Evolutionary conservation across 805 yeast genomes (phyloP).

Genomic region (Tetrapisispora fleetii): DNA sequence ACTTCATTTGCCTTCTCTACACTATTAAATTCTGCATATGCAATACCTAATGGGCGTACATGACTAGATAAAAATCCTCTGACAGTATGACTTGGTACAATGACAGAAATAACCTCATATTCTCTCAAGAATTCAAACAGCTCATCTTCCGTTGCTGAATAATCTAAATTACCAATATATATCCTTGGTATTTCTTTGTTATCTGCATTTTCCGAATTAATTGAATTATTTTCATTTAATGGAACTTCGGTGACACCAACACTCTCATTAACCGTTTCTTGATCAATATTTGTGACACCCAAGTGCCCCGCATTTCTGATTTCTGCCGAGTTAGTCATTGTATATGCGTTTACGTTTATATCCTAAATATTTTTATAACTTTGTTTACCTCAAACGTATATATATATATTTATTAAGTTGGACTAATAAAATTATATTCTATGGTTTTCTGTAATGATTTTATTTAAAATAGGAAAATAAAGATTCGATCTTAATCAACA

Average conservation of each 20-base stretch:
- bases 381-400: no score
- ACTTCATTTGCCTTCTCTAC: constrained; percentile 57
- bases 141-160: constrained; percentile 43
- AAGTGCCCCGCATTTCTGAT: background rate
- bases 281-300: background rate
- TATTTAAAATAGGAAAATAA: no score
- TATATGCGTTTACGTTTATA: background rate
- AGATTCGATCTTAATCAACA: no score
- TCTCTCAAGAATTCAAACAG: constrained; percentile 36
- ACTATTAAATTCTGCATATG: constrained; percentile 70
- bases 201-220: background rate
- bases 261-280: background rate
- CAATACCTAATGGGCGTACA: constrained; percentile 50
- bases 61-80: constrained; percentile 34
- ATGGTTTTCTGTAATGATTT: no score
- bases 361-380: background rate
- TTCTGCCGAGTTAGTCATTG: background rate
- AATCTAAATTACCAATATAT: constrained; percentile 46
- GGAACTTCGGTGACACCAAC: background rate
- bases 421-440: no score
- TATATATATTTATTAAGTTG: no score
- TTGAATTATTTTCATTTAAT: background rate
- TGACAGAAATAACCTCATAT: constrained; percentile 35
- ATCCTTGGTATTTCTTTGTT: constrained; percentile 28
- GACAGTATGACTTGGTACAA: constrained; percentile 47